These are phyloP conservation scores for Persicaria tinctoria DNA, from an alignment of 148 eudicot species.

Conservation along the genomic window DNA sequence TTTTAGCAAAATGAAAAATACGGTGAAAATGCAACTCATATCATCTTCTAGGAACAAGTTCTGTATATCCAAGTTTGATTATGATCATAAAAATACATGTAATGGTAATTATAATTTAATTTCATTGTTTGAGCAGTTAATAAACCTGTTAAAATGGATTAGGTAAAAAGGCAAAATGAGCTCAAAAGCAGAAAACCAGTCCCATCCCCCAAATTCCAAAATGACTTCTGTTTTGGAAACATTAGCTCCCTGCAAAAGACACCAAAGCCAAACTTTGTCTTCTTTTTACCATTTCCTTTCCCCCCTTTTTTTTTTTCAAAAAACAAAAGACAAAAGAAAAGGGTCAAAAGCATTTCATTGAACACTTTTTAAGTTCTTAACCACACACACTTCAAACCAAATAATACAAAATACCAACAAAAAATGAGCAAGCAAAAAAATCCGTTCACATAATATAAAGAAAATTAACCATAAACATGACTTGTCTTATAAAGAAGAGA, in stretches of 20 bases:
- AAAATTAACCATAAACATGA: neutral
- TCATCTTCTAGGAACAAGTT: no score
- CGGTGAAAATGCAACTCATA: no score
- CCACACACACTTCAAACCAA: neutral
- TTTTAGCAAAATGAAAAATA: no score
- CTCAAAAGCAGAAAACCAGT: neutral
- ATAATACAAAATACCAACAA: neutral
- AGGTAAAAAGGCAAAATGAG: constrained; percentile 4
- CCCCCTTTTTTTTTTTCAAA: neutral
- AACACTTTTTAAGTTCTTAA: constrained; percentile 1
- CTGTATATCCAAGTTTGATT: no score
- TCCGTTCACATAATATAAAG: neutral
- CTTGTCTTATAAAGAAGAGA: neutral
- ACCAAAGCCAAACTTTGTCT: neutral
- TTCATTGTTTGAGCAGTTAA: no score
- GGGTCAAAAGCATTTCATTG: constrained; percentile 2
- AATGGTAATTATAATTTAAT: no score
- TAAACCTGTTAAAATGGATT: neutral
- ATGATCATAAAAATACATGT: no score
- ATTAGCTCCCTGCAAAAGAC: neutral
- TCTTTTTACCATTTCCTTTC: constrained; percentile 1
- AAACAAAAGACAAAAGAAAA: no score
- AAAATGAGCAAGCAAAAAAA: neutral
- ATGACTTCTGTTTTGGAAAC: neutral
- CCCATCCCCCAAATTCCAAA: constrained; percentile 1